Base-by-base conservation (phyloP, 2,329 filamentous ascomycete species). In the Coniochaeta sp. region DNA sequence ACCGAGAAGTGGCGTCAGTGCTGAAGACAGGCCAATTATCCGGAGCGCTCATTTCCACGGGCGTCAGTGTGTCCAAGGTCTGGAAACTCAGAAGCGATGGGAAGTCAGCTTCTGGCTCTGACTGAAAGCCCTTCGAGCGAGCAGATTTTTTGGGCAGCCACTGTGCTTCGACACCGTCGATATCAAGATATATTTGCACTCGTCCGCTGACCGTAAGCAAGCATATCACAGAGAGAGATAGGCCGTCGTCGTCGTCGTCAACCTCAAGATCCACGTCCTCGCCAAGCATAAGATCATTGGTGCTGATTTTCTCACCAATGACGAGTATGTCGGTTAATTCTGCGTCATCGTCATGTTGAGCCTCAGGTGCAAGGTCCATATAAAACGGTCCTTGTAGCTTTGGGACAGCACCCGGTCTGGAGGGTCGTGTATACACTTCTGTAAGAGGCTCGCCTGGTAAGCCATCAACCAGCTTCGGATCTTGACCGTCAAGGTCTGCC, bases 121-220 rank as follows among this genome's bases (percentile, higher is more conserved):
- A 73, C 19, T 73, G 64, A 12, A 78, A 68, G 12, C 74, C 73
- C n/a, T 73, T 71, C 40, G 75, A 62, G 65, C 75, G 81, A 26
- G 54, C 16, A 34, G 34, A 36, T 1, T 76, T 77, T 7, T 83
- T 82, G 1, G 83, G 83, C 22, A 88, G 73, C 85, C 85, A 88
- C 67, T 87, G 82, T n/a, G 85, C 85, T 68, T 88, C 81, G 17
- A 87, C 78, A 1, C 84, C 84, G 11, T 86, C 80, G 1, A 85
- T 66, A 65, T 88, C 85, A 14, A 88, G 74, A 65, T 84, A 87
- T 40, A 88, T 75, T 50, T 83, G 79, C 60, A 87, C 74, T 67
- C 83, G 83, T 3, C 85, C 85, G 64, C 82, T 86, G 2, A 80
- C 82, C 1, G 84, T 84, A 1, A 88, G 74, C 9, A 88, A 71